These are phyloP conservation scores for Malus hybrid DNA, from an alignment of 331 rosid genomes.

Conservation along the genomic window DNA sequence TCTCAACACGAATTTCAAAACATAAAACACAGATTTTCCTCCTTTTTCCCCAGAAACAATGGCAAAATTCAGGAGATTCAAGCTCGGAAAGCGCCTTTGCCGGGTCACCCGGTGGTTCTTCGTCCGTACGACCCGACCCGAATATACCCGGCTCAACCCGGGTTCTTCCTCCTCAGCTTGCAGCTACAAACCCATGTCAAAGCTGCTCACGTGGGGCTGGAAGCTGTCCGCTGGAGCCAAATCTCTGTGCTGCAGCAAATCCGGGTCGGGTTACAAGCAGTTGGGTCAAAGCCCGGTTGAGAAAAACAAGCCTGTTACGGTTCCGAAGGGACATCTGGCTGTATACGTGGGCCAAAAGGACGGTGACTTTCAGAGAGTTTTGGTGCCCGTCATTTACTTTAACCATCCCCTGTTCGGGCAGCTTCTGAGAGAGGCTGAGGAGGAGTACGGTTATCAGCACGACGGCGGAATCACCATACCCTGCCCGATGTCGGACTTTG, in stretches of 20 bases:
- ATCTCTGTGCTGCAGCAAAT: slow-evolving; percentile 27
- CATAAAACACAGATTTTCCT: background rate
- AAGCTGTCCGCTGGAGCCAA: slow-evolving; percentile 39
- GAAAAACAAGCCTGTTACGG: slow-evolving; percentile 13
- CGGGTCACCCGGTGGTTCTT: slow-evolving; percentile 42
- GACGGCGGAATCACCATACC: slow-evolving; percentile 91
- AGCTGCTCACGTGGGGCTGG: slow-evolving; percentile 56
- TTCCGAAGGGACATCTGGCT: slow-evolving; percentile 86
- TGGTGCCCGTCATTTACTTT: slow-evolving; percentile 84
- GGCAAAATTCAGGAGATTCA: slow-evolving; percentile 50
- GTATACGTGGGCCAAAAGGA: slow-evolving; percentile 81
- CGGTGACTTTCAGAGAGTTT: slow-evolving; percentile 62
- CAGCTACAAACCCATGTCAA: slow-evolving; percentile 16
- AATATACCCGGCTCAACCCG: slow-evolving; percentile 15
- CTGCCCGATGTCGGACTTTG: slow-evolving; percentile 66
- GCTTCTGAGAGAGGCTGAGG: slow-evolving; percentile 63
- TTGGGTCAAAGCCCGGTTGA: slow-evolving; percentile 31
- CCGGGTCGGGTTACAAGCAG: slow-evolving; percentile 31
- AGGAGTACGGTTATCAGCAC: slow-evolving; percentile 68
- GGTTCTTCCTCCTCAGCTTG: background rate
- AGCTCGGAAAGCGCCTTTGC: slow-evolving; percentile 48
- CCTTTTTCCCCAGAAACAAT: background rate
- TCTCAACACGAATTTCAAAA: background rate
- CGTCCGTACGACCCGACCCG: slow-evolving; percentile 20
- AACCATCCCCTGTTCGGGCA: slow-evolving; percentile 81